Conservation (phyloP, 2,329 filamentous ascomycete genomes). For the Diaporthe sp. region DNA sequence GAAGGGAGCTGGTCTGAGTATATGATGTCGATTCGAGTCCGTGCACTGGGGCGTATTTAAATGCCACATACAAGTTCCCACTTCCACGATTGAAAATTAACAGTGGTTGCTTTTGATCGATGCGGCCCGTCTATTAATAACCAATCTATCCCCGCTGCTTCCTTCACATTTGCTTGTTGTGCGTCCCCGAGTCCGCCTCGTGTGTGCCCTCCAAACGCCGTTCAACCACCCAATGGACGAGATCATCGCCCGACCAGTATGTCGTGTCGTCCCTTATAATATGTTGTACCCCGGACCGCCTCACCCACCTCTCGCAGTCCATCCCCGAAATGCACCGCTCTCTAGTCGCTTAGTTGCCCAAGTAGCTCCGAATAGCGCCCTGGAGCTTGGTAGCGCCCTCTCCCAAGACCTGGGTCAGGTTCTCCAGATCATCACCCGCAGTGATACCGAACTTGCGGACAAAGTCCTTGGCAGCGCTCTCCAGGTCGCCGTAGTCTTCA, state of each 20-base stretch:
- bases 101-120: slow-evolving; percentile 27
- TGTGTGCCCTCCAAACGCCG: slow-evolving; percentile 29
- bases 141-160: slow-evolving; percentile 32
- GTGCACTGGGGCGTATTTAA: not conserved
- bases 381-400: slow-evolving; percentile 89
- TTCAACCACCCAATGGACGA: slow-evolving; percentile 20
- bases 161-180: slow-evolving; percentile 14
- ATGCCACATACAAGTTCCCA: not conserved
- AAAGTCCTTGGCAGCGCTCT: slow-evolving; percentile 95
- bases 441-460: slow-evolving; percentile 95
- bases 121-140: slow-evolving; percentile 37
- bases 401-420: slow-evolving; percentile 84
- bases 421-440: slow-evolving; percentile 95
- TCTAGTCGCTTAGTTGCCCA: slow-evolving; percentile 64
- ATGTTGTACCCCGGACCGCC: not conserved
- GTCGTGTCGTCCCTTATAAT: slow-evolving; percentile 8
- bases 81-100: not conserved
- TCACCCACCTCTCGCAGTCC: slow-evolving; percentile 6
- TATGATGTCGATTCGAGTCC: not conserved
- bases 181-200: slow-evolving; percentile 16
- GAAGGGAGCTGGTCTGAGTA: not conserved
- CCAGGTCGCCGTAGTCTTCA: slow-evolving; percentile 91
- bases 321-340: not conserved
- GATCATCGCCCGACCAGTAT: slow-evolving; percentile 6
- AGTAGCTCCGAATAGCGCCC: slow-evolving; percentile 76